Percentiles rank a stretch among this genome's conserved stretches.
Evolutionary conservation across 176 grass and related monocot species (phyloP).

Genomic region (Oryza meridionalis): DNA sequence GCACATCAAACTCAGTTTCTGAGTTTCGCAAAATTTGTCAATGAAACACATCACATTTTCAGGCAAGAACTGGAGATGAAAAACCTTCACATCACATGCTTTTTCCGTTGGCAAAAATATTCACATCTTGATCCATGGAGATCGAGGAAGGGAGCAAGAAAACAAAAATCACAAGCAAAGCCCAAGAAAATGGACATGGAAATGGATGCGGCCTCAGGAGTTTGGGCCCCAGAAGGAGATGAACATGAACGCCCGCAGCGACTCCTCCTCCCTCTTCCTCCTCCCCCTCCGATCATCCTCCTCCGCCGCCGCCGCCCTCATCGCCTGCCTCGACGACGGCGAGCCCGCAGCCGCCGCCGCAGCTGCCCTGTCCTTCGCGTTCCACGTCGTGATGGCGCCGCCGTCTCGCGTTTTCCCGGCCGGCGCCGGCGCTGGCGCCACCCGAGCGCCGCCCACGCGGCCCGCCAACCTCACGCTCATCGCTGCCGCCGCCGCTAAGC

Average conservation of each 20-base stretch:
- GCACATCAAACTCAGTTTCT: too few relatives aligned
- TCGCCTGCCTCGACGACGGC: too few relatives aligned
- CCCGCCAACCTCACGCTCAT: conserved; percentile 25
- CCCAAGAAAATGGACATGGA: conserved; percentile 28
- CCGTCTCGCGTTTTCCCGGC: background rate
- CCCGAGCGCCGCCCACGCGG: conserved; percentile 2
- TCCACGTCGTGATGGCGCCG: background rate
- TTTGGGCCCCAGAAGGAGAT: conserved; percentile 38
- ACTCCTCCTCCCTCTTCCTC: background rate
- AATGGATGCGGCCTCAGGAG: background rate
- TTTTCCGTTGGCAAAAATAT: background rate
- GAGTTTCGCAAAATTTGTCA: too few relatives aligned
- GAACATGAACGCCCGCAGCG: conserved; percentile 31
- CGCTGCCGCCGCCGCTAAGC: background rate
- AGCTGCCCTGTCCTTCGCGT: background rate
- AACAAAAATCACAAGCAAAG: background rate
- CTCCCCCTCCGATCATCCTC: background rate
- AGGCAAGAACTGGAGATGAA: background rate
- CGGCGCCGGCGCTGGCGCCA: background rate
- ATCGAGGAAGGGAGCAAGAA: too few relatives aligned
- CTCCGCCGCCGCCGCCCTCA: background rate
- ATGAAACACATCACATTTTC: too few relatives aligned
- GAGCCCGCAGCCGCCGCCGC: background rate
- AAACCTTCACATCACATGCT: background rate
- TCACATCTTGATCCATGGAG: background rate